Evolutionary conservation across 2,329 filamentous ascomycete genomes (phyloP).

Genomic region (Xylaria digitata): DNA sequence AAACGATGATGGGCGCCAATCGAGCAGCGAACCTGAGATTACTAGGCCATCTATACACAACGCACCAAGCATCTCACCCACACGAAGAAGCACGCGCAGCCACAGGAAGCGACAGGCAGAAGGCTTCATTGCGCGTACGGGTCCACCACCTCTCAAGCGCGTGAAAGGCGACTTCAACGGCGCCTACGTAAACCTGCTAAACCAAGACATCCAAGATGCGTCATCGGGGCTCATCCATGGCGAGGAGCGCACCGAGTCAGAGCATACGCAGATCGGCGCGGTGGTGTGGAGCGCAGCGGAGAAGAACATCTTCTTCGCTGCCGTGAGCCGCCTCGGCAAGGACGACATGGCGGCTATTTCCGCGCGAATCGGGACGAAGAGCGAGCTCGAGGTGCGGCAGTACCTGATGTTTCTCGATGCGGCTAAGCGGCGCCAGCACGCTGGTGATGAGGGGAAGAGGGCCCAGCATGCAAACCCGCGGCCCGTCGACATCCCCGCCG

Average conservation of each 20-base stretch:
- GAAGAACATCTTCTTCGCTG: slow-evolving; percentile 76
- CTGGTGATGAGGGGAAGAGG: slow-evolving; percentile 44
- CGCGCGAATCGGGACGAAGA: slow-evolving; percentile 74
- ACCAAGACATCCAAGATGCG: slow-evolving; percentile 68
- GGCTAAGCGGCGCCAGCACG: slow-evolving; percentile 56
- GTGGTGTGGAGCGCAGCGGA: slow-evolving; percentile 77
- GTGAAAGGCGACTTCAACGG: slow-evolving; percentile 57
- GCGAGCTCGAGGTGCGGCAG: slow-evolving; percentile 76
- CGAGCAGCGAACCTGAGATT: slow-evolving; percentile 16
- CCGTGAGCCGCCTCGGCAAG: slow-evolving; percentile 71
- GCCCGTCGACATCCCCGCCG: slow-evolving; percentile 73
- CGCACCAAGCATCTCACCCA: slow-evolving; percentile 10
- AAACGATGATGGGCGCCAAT: slow-evolving; percentile 24
- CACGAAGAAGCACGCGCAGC: slow-evolving; percentile 1
- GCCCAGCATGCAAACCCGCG: slow-evolving; percentile 51
- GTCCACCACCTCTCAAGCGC: slow-evolving; percentile 58
- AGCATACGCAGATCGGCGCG: slow-evolving; percentile 72
- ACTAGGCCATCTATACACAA: neutral
- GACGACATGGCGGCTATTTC: slow-evolving; percentile 73
- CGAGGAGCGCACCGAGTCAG: slow-evolving; percentile 44
- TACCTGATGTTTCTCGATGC: slow-evolving; percentile 73
- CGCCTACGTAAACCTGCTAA: slow-evolving; percentile 64
- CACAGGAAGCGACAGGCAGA: slow-evolving; percentile 37
- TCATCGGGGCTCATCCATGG: slow-evolving; percentile 52
- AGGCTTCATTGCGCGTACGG: slow-evolving; percentile 43